phyloP scores from a whole-genome alignment of 2,329 filamentous ascomycete genomes.

The Corynespora cassiicola region DNA sequence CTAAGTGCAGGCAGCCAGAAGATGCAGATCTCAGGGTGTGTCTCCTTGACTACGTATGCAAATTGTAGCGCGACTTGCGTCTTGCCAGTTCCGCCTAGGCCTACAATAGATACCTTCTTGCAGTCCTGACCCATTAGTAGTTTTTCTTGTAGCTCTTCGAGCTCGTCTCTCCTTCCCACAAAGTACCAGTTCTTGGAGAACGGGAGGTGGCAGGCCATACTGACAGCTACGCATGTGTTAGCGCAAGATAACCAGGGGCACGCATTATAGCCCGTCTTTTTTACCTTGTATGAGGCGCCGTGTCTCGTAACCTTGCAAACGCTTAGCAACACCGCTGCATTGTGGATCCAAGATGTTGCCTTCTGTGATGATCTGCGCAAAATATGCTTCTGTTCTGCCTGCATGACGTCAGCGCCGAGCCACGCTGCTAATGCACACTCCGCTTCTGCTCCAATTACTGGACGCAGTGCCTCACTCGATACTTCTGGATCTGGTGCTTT shows the following conservation, averaged over 20 bases:
- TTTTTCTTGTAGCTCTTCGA: constrained; percentile 27
- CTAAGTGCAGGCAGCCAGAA: constrained; percentile 19
- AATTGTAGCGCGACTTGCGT: constrained; percentile 29
- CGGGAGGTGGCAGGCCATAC: constrained; percentile 25
- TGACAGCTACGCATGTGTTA: too few relatives aligned
- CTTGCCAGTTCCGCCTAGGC: constrained; percentile 31
- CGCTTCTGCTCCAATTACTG: constrained; percentile 8
- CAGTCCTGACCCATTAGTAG: constrained; percentile 25
- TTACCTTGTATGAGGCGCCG: too few relatives aligned
- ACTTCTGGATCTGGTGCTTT: constrained; percentile 5
- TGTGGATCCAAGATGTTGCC: too few relatives aligned
- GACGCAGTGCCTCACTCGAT: constrained; percentile 7
- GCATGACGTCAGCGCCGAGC: too few relatives aligned
- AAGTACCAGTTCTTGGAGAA: constrained; percentile 33
- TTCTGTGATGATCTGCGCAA: too few relatives aligned
- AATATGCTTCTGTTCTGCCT: too few relatives aligned
- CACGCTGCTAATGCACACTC: too few relatives aligned
- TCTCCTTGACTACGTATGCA: constrained; percentile 22
- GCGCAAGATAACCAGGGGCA: too few relatives aligned
- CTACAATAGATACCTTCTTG: constrained; percentile 21
- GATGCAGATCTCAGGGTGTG: constrained; percentile 10
- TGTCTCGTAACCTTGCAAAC: too few relatives aligned
- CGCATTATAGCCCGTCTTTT: too few relatives aligned
- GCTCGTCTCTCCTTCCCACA: constrained; percentile 28
- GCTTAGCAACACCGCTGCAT: too few relatives aligned